phyloP scores from a whole-genome alignment of 352 stramenopile genomes.

The Pythium oligandrum region DNA sequence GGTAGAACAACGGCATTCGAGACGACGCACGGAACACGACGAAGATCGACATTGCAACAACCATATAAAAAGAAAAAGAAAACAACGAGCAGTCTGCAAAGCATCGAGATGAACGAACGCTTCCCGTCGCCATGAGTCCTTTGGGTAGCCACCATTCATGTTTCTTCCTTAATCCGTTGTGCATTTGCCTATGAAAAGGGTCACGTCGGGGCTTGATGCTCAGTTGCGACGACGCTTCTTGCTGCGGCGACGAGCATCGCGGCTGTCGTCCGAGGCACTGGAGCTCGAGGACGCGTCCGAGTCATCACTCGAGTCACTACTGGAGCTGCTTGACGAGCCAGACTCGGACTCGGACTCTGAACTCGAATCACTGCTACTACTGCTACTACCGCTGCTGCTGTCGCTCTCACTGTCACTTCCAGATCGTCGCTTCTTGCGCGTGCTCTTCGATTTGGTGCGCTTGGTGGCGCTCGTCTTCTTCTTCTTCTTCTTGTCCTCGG shows the following conservation, averaged over 20 bases:
- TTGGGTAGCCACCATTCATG: too few species aligned
- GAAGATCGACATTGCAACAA: not conserved
- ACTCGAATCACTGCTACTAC: slow-evolving; percentile 5
- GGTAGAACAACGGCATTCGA: slow-evolving; percentile 33
- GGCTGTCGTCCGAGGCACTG: slow-evolving; percentile 26
- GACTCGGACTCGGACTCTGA: slow-evolving; percentile 19
- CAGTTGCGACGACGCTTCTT: slow-evolving; percentile 33
- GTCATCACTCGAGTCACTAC: slow-evolving; percentile 9
- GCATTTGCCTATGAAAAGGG: too few species aligned
- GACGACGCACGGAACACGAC: slow-evolving; percentile 1
- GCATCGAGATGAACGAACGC: too few species aligned
- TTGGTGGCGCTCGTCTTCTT: slow-evolving; percentile 17
- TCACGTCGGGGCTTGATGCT: too few species aligned
- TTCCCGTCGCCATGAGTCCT: too few species aligned
- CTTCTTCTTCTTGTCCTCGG: slow-evolving; percentile 11
- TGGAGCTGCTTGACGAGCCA: slow-evolving; percentile 5
- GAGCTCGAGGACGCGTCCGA: slow-evolving; percentile 28
- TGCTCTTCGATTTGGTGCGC: slow-evolving; percentile 5
- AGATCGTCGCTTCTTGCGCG: slow-evolving; percentile 15
- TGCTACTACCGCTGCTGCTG: slow-evolving; percentile 9
- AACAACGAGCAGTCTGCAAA: slow-evolving; percentile 1
- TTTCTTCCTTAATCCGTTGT: too few species aligned
- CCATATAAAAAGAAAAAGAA: not conserved
- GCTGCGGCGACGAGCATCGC: slow-evolving; percentile 16
- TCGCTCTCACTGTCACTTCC: slow-evolving; percentile 11